Evolutionary conservation across 192 early-diverging fungal species (phyloP), one percentile per base, ranked within the genome.

Genomic region (Coemansia sp.): DNA sequence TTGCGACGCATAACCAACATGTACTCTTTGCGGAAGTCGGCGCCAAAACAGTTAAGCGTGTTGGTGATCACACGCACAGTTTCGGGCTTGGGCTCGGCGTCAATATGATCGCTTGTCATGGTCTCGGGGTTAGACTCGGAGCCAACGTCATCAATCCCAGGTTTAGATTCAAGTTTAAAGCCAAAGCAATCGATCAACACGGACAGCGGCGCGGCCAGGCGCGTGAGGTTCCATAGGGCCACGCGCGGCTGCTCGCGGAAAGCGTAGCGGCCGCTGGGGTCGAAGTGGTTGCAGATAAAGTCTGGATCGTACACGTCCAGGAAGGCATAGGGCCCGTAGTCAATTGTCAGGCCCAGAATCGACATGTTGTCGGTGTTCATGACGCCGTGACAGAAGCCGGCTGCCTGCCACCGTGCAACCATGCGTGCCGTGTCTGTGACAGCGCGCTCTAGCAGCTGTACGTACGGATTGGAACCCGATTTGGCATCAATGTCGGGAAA

Each of bases 301-400:
- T 50, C 60, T 5, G 92, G 91, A 43, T 96, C 89, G 64, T 93
- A 91, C 1, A 69, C 82, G 54, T 97, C 93, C 55, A 97, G 58
- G 54, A 97, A 93, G 40, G 84, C 86, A 62, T 80, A 95, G 8
- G 94, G 92, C 0, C 94, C 94, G 60, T 90, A 94, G 62, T 97
- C 93, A 25, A 95, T 81, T 1, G 94, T 94, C 7, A 92, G 57
- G 6, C 92, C 91, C 21, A 92, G 60, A 1, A 94, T 65, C 5
- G 90, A 92, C 87, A 93, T 90, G 58, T 95, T 95, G 68, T 95
- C 93, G 0, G 92, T 95, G 70, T 95, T 95, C 89, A 95, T 89
- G 2, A 95, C 92, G 28, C 91, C 88, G 54, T 92, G 87, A 79
- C 84, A 86, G 70, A 92, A 92, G 6, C 89, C 92, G 27, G 87